These are phyloP conservation scores for Sporothrix luriei DNA, from an alignment of 2,329 filamentous ascomycete species.

Conservation along the genomic window DNA sequence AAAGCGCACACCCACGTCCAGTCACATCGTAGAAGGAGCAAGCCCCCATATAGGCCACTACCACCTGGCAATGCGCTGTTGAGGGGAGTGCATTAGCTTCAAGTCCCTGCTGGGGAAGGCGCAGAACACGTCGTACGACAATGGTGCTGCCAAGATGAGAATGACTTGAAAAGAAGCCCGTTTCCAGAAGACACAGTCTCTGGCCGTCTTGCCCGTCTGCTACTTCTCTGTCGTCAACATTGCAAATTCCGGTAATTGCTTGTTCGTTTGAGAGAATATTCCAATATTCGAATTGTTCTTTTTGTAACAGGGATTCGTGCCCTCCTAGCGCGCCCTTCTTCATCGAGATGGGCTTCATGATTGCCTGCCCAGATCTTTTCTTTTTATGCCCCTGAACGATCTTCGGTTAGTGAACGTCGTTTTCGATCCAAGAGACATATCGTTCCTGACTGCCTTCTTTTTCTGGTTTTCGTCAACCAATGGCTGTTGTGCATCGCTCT, in stretches of 20 bases:
- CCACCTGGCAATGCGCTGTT: neutral
- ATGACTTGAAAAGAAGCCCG: neutral
- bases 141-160: neutral
- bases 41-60: neutral
- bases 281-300: neutral
- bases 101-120: constrained; percentile 5
- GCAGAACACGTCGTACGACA: neutral
- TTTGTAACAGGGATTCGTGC: neutral
- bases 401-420: constrained; percentile 6
- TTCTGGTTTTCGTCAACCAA: neutral
- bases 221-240: neutral
- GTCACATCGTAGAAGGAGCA: neutral
- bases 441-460: constrained; percentile 9
- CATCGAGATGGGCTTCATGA: constrained; percentile 5
- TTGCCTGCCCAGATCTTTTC: neutral
- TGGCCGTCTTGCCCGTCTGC: neutral
- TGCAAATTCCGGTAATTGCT: constrained; percentile 4
- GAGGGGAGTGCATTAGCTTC: constrained; percentile 18
- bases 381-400: constrained; percentile 26
- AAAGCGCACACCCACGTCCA: neutral
- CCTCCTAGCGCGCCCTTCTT: constrained; percentile 5
- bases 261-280: constrained; percentile 5
- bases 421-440: neutral
- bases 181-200: neutral
- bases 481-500: neutral